Conservation (phyloP, 2,329 filamentous ascomycete species). For the Pestalotiopsis sp. region DNA sequence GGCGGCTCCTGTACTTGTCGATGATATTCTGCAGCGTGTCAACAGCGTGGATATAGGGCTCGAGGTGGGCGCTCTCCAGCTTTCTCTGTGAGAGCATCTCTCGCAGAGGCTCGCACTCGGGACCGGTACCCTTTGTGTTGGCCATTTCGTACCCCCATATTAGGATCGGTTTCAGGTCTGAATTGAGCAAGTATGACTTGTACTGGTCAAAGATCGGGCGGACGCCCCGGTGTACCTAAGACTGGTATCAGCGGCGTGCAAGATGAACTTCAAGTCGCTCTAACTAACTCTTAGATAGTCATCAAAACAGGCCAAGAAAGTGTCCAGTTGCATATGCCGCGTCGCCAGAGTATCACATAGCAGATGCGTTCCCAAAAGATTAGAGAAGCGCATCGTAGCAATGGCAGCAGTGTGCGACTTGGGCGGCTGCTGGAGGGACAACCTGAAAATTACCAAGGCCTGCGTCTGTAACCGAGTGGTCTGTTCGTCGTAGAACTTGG, state of each 20-base stretch:
- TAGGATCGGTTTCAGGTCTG: constrained; percentile 5
- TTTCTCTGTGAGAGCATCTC: neutral
- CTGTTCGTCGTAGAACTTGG: constrained; percentile 6
- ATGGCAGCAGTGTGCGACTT: neutral
- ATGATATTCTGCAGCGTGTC: constrained; percentile 6
- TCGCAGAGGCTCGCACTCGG: constrained; percentile 1
- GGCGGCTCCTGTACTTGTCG: neutral
- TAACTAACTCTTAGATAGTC: constrained; percentile 5
- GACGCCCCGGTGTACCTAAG: constrained; percentile 5
- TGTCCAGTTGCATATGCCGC: neutral
- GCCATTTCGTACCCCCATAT: constrained; percentile 5
- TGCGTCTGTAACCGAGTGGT: neutral
- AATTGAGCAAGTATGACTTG: neutral
- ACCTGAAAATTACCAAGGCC: constrained; percentile 5
- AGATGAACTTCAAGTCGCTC: neutral
- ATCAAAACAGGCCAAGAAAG: neutral
- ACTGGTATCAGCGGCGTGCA: neutral
- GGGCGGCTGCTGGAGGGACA: neutral
- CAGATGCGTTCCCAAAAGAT: constrained; percentile 7
- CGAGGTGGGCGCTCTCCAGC: neutral
- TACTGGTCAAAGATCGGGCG: constrained; percentile 11
- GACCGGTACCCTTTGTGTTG: neutral
- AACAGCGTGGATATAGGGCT: neutral
- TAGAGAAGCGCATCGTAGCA: constrained; percentile 10
- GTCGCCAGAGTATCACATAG: constrained; percentile 6